These are phyloP conservation scores for Circinella minor DNA, from an alignment of 371 early-diverging fungal genomes.

Conservation along the genomic window DNA sequence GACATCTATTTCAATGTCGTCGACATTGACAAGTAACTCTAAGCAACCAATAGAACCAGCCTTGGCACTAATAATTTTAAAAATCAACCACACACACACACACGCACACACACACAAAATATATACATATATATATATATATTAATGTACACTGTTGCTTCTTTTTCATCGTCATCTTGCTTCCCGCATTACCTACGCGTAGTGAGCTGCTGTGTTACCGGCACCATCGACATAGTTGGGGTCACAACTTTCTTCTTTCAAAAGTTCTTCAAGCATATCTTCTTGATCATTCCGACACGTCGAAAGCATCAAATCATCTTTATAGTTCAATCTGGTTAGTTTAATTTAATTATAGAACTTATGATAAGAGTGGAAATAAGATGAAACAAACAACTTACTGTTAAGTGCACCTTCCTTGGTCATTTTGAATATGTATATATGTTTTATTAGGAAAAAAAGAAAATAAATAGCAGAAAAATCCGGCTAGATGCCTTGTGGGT, in stretches of 20 bases:
- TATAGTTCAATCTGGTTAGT: neutral
- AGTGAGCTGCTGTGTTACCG: conserved; percentile 72
- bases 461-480: neutral
- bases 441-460: neutral
- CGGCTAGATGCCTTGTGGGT: too few species aligned
- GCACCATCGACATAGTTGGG: conserved; percentile 63
- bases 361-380: neutral
- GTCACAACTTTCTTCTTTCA: conserved; percentile 40
- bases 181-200: conserved; percentile 58
- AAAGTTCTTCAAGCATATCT: conserved; percentile 45
- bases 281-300: conserved; percentile 63
- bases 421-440: conserved; percentile 3
- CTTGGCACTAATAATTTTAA: conserved; percentile 48
- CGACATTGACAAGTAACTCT: conserved; percentile 54
- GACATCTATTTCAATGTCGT: conserved; percentile 61
- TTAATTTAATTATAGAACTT: neutral
- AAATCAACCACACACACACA: too few species aligned
- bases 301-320: conserved; percentile 60
- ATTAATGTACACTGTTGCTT: neutral
- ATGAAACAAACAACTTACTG: conserved; percentile 9
- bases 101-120: too few species aligned
- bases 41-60: conserved; percentile 63
- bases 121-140: neutral
- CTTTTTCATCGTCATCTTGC: neutral
- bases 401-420: conserved; percentile 13